Evolutionary conservation across 208 protist genomes (phyloP), one percentile per base, ranked within the genome.

Genomic region (Trypanosomatidae sp.): DNA sequence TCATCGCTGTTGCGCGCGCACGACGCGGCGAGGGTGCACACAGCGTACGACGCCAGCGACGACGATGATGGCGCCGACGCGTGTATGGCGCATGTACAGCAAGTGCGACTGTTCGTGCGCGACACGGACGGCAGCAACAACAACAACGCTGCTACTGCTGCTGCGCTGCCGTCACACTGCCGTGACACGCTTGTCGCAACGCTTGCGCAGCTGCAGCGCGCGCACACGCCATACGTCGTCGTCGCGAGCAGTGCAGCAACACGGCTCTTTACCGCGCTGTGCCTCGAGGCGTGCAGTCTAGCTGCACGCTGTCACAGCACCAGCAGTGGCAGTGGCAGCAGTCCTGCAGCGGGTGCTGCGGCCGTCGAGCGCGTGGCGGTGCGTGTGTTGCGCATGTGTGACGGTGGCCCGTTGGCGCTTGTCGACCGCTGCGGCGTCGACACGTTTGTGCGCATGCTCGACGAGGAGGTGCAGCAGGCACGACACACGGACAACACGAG

Each of bases 181-280:
- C n/a, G n/a, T n/a, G 67, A 71, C 48, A 66, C 60, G 6, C 30
- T 78, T 15, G 50, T 70, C 13, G 66, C 79, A 8, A 71, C 74
- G 0, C 40, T 76, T 16, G 48, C 68, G 5, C 82, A 82, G 49
- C 48, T 84, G 30, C 65, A 77, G 55, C 42, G 43, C 8, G 28
- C 48, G 22, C 28, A 30, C 6, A 40, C 50, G 16, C 74, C 79
- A 20, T 69, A 71, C 53, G 61, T 89, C 6, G 56, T 82, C 27
- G 68, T 61, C 26, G 53, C 59, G 23, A 48, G 49, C 1, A 28
- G 49, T 0, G 75, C 57, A 7, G 42, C 58, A 18, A 53, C 72
- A 20, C 72, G 65, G 0, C 61, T 90, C 13, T 22, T 84, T 7
- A 56, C 61, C 18, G 66, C 66, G 39, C 51, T 79, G 19, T 55